A percentile compares a stretch with the other conserved stretches of the same genome.
Evolutionary conservation across 2,329 filamentous ascomycete genomes (phyloP).

Genomic region (Cercospora berteroae): DNA sequence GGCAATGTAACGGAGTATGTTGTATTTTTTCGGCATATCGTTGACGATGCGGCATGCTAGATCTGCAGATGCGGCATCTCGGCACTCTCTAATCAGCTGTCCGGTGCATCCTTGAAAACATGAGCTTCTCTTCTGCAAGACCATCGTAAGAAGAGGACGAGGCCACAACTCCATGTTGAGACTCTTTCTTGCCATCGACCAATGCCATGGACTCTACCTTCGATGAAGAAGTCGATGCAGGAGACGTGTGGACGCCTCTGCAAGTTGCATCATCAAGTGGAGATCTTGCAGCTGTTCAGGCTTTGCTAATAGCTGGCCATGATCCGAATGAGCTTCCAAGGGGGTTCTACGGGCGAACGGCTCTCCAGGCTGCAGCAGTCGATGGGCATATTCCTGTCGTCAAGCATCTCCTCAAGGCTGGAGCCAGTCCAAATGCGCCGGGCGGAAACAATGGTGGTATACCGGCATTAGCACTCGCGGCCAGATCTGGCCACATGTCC

Average conservation of each 20-base stretch:
- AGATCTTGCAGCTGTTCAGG: constrained; percentile 11
- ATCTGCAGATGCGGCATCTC: not conserved
- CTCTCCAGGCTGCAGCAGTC: constrained; percentile 26
- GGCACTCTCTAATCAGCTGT: not conserved
- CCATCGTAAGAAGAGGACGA: not conserved
- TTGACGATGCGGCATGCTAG: not conserved
- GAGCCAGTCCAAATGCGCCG: constrained; percentile 22
- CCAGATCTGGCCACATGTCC: constrained; percentile 20
- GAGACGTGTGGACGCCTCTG: constrained; percentile 22
- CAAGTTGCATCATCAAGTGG: constrained; percentile 23
- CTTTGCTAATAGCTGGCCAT: constrained; percentile 14
- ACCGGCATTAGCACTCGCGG: constrained; percentile 23
- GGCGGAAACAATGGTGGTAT: constrained; percentile 25
- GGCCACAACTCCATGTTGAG: not conserved
- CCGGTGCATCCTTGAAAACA: not conserved
- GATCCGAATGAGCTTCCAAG: constrained; percentile 23
- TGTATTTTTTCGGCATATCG: not conserved
- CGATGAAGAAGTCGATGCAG: constrained; percentile 20
- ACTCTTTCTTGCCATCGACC: not conserved
- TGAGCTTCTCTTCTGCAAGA: not conserved
- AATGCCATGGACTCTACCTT: not conserved
- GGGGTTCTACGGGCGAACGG: constrained; percentile 31
- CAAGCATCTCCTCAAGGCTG: constrained; percentile 19
- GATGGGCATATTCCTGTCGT: constrained; percentile 24
- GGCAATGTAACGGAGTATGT: not conserved